Evolutionary conservation across 768 basidiomycete species (phyloP), one percentile per base, ranked within the genome.

Genomic region (Pulveroboletus ravenelii): DNA sequence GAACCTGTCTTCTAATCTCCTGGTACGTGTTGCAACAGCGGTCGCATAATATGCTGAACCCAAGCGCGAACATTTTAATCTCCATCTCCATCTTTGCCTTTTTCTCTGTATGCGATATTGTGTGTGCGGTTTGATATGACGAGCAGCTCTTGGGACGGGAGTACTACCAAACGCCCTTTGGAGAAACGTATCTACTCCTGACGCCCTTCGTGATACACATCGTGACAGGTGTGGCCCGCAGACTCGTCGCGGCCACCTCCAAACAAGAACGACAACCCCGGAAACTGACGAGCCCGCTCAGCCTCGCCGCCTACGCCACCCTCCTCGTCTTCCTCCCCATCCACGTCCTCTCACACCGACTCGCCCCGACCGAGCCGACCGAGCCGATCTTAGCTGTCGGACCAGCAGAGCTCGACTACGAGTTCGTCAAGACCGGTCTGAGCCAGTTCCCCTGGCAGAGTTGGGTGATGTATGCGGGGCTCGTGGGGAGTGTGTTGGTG

Each of bases 351-450:
- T 79, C 78, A 0, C 88, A 93, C 62, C 82, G 90, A 7, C 46
- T 79, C 27, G 49, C 89, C 84, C 15, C 72, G 73, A 23, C 64
- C 64, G 46, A 68, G 74, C 2, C 48, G 48, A 8, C 61, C 72
- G 2, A 82, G 82, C 18, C 61, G 5, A 54, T 65, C 39, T 37
- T 47, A 10, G 48, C 74, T 2, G 72, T 92, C 20, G 80, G 84
- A 14, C 89, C 90, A 0, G 74, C 84, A 0, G 89, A 93, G 59
- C 76, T 93, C 34, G 84, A 89, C 66, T 93, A 78, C 62, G 86
- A 91, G 55, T 92, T 84, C 63, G 87, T 93, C 50, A 91, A 92
- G 62, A 74, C 78, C 6, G 87, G 80, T 3, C 66, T 92, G 35
- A 72, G 73, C 14, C 68, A 51, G 15, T 89, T 82, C 78, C 87